Evolutionary conservation across 805 yeast genomes (phyloP).

Genomic region (Blastobotrys robertii): DNA sequence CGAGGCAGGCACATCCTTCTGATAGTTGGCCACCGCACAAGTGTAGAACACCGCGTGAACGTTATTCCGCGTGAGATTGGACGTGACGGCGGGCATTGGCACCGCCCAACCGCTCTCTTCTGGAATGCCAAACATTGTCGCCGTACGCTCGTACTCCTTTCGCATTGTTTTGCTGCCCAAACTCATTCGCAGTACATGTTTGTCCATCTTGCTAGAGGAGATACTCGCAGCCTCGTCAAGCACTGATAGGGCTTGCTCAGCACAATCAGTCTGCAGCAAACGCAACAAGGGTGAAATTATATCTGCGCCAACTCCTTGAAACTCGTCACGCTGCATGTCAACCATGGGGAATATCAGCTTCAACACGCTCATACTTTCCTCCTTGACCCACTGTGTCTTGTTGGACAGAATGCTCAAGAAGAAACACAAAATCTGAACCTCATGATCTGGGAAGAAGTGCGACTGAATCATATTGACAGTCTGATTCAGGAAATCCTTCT

Average conservation of each 20-base stretch:
- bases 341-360: slow-evolving; percentile 67
- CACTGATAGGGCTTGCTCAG: slow-evolving; percentile 81
- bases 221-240: slow-evolving; percentile 75
- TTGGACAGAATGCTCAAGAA: slow-evolving; percentile 74
- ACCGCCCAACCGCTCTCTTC: slow-evolving; percentile 96
- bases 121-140: slow-evolving; percentile 89
- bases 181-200: slow-evolving; percentile 84
- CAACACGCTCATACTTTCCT: slow-evolving; percentile 68
- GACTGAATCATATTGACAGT: slow-evolving; percentile 59
- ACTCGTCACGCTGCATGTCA: slow-evolving; percentile 67
- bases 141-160: slow-evolving; percentile 75
- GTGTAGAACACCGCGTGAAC: slow-evolving; percentile 93
- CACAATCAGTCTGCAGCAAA: slow-evolving; percentile 70
- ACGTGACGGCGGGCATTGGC: slow-evolving; percentile 88
- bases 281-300: slow-evolving; percentile 82
- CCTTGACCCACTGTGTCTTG: slow-evolving; percentile 64
- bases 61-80: slow-evolving; percentile 81
- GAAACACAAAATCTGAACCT: slow-evolving; percentile 65
- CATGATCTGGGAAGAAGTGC: slow-evolving; percentile 61
- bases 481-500: slow-evolving; percentile 80
- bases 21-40: slow-evolving; percentile 35
- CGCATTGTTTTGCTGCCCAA: slow-evolving; percentile 72
- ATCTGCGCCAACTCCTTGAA: slow-evolving; percentile 89
- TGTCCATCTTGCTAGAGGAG: slow-evolving; percentile 86
- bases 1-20: slow-evolving; percentile 6